These are phyloP conservation scores for Mycena polygramma DNA, from an alignment of 768 basidiomycete species.

Conservation along the genomic window DNA sequence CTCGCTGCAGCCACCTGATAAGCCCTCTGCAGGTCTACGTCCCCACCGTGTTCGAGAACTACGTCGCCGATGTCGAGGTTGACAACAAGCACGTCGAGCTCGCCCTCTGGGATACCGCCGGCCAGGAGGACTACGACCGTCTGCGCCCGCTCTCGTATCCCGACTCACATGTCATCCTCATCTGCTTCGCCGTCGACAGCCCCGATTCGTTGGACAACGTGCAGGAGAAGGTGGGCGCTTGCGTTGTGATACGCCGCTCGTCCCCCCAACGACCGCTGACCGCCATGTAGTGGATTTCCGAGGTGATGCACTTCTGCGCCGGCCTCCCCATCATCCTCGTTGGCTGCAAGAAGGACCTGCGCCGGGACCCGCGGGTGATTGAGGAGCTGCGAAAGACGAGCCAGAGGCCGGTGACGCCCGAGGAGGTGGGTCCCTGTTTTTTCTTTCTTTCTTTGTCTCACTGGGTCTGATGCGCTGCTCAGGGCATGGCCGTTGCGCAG, in stretches of 20 bases:
- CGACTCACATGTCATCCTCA: constrained; percentile 99
- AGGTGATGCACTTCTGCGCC: constrained; percentile 98
- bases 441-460: constrained; percentile 2
- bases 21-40: constrained; percentile 85
- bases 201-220: constrained; percentile 99
- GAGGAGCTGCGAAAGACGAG: constrained; percentile 95
- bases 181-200: constrained; percentile 98
- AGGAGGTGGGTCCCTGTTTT: constrained; percentile 72
- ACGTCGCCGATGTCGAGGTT: constrained; percentile 98
- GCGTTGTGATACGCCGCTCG: constrained; percentile 5
- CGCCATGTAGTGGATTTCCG: constrained; percentile 89
- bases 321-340: constrained; percentile 97
- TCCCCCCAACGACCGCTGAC: constrained; percentile 12
- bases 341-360: constrained; percentile 98
- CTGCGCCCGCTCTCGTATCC: constrained; percentile 98
- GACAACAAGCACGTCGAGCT: constrained; percentile 99
- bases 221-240: constrained; percentile 92
- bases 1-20: constrained; percentile 4
- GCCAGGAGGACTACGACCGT: constrained; percentile 99
- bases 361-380: constrained; percentile 92
- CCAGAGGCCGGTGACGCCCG: constrained; percentile 94
- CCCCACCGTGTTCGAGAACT: constrained; percentile 99
- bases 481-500: constrained; percentile 95
- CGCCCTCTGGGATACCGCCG: constrained; percentile 99
- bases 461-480: background rate